Base-by-base conservation (phyloP, 1,284 basidiomycete species). In the Wolfiporia cocos region DNA sequence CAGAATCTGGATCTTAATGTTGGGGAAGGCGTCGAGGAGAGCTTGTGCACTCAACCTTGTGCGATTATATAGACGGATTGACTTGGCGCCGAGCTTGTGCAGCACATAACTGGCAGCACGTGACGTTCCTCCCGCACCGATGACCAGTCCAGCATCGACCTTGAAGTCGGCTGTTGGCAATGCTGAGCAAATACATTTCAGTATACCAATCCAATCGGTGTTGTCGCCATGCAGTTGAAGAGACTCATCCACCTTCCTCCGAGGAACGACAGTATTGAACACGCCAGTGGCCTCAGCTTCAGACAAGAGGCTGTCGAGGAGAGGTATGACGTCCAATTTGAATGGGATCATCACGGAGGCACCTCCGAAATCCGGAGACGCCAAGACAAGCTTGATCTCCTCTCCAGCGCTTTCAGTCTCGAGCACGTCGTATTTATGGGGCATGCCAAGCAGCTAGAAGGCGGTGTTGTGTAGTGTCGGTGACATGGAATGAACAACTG, bases 291-390 rank as follows among this genome's bases (percentile, higher is more conserved):
- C 69, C 52, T 80, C 70, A 0, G 90, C 93, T 32, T 91, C 81
- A 2, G 80, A 77, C 0, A 91, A 88, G 28, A 95, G 66, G 34
- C 68, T 66, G 52, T 92, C 81, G 26, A 97, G 74, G 11, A 87
- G 68, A 1, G 84, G 76, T 37, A 96, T 89, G 50, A 96, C 74
- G 46, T 91, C 85, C 33, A 94, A 68, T 66, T 97, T 97, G 70
- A 86, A 84, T 3, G 93, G 93, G 49, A 96, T 95, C 4, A 95
- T 99, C 19, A 98, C 92, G 5, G 89, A 92, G 5, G 93, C 94
- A 3, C 95, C 95, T 14, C 95, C 95, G 64, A 98, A 99, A 41
- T 84, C 78, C 0, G 78, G 71, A 5, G 78, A 69, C 0, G 70
- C 63, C 12, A 98, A 68, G 2, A 82, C 70, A 0, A 72, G 66